phyloP scores from a whole-genome alignment of 768 basidiomycete genomes.

The Phaffia australis region DNA sequence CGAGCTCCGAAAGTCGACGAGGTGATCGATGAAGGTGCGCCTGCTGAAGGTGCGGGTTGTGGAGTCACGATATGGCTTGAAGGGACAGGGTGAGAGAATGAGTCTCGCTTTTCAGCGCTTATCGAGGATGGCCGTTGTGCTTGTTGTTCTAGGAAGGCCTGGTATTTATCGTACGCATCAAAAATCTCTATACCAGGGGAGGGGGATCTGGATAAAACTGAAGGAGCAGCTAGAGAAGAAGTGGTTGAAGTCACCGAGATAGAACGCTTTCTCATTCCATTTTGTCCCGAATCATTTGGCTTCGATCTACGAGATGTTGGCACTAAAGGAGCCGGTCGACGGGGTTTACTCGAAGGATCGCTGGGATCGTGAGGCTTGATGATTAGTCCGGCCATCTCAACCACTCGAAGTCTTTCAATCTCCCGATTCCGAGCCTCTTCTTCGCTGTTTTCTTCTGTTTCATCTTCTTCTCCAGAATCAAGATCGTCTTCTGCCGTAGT shows the following conservation, averaged over 20 bases:
- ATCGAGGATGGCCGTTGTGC: constrained; percentile 20
- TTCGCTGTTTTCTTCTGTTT: constrained; percentile 37
- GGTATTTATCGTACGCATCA: constrained; percentile 83
- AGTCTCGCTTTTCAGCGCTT: constrained; percentile 45
- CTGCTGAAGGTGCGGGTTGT: background rate
- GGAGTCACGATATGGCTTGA: constrained; percentile 38
- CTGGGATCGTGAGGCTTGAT: constrained; percentile 37
- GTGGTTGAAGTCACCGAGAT: background rate
- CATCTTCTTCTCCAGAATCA: constrained; percentile 38
- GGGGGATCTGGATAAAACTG: background rate
- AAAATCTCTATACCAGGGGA: constrained; percentile 28
- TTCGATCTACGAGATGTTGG: constrained; percentile 22
- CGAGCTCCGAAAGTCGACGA: constrained; percentile 1
- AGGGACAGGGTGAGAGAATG: constrained; percentile 38
- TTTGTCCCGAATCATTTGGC: constrained; percentile 1
- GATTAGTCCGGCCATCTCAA: constrained; percentile 80
- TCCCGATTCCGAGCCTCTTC: constrained; percentile 53
- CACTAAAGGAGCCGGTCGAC: constrained; percentile 34
- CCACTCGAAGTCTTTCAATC: constrained; percentile 62
- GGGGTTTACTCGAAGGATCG: constrained; percentile 25
- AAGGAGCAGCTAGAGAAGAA: constrained; percentile 6
- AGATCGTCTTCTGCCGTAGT: constrained; percentile 41
- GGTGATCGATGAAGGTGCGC: constrained; percentile 1
- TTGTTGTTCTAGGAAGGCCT: constrained; percentile 48
- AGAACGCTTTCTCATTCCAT: background rate